phyloP scores from a whole-genome alignment of 2,329 filamentous ascomycete genomes.

The Exophiala bonariae region DNA sequence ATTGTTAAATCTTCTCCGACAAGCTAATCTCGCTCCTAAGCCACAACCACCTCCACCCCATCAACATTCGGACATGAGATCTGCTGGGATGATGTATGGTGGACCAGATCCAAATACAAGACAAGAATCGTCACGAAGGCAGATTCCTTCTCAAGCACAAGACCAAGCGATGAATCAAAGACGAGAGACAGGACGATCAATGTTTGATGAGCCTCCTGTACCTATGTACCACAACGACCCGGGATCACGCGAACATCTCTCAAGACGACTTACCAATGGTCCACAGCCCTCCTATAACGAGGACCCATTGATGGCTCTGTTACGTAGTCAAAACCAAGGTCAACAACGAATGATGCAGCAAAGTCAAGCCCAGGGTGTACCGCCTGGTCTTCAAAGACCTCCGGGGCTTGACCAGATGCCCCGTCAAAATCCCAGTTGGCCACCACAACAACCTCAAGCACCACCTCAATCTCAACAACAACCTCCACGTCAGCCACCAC shows the following conservation, averaged over 20 bases:
- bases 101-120: constrained; percentile 6
- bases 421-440: constrained; percentile 27
- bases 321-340: constrained; percentile 30
- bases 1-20: constrained; percentile 26
- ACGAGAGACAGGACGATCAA: constrained; percentile 19
- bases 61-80: constrained; percentile 8
- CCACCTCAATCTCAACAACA: constrained; percentile 12
- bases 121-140: constrained; percentile 10
- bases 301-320: constrained; percentile 32
- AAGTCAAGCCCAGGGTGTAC: constrained; percentile 33
- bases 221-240: constrained; percentile 38
- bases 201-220: constrained; percentile 46
- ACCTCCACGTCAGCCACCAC: constrained; percentile 14
- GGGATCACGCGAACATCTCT: constrained; percentile 30
- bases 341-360: constrained; percentile 37
- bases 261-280: constrained; percentile 39
- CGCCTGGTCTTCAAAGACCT: constrained; percentile 41
- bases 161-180: constrained; percentile 16
- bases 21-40: constrained; percentile 25
- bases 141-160: constrained; percentile 13
- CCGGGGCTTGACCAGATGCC: constrained; percentile 46
- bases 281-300: constrained; percentile 42
- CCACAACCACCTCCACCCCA: constrained; percentile 21
- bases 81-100: constrained; percentile 13
- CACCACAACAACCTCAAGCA: constrained; percentile 21